phyloP scores from a whole-genome alignment of 2,329 filamentous ascomycete genomes.

The Exophiala mesophila region DNA sequence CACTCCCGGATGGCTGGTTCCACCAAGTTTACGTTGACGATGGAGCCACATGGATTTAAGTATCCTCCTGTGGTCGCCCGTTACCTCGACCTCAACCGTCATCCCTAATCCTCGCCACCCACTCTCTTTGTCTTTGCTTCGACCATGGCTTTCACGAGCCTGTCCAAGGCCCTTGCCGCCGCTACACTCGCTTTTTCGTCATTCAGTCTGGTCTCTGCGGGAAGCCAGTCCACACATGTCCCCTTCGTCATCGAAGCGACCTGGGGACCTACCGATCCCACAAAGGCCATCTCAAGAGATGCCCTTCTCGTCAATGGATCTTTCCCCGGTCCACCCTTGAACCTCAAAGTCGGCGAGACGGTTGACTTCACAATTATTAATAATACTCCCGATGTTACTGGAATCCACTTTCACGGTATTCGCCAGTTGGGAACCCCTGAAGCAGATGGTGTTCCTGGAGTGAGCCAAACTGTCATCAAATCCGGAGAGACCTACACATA shows the following conservation, averaged over 20 bases:
- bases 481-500: conserved; percentile 62
- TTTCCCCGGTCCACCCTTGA: conserved; percentile 68
- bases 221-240: conserved; percentile 11
- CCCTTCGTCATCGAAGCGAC: conserved; percentile 33
- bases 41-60: not conserved
- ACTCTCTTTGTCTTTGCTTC: not conserved
- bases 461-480: conserved; percentile 63
- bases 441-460: conserved; percentile 67
- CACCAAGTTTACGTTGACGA: not conserved
- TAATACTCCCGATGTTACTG: conserved; percentile 57
- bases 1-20: not conserved
- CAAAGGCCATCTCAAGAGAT: conserved; percentile 41
- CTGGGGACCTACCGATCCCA: conserved; percentile 36
- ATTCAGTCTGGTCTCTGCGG: not conserved
- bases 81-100: not conserved
- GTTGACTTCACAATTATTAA: conserved; percentile 67
- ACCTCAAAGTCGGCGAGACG: conserved; percentile 68
- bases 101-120: not conserved
- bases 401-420: conserved; percentile 73
- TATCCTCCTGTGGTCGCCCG: not conserved
- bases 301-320: conserved; percentile 68
- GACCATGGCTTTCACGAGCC: conserved; percentile 1
- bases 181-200: conserved; percentile 1
- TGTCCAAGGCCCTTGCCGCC: conserved; percentile 2
- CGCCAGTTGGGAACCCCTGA: conserved; percentile 70